Evolutionary conservation across 768 basidiomycete species (phyloP), one percentile per base, ranked within the genome.

Genomic region (Panaeolus papilionaceus): DNA sequence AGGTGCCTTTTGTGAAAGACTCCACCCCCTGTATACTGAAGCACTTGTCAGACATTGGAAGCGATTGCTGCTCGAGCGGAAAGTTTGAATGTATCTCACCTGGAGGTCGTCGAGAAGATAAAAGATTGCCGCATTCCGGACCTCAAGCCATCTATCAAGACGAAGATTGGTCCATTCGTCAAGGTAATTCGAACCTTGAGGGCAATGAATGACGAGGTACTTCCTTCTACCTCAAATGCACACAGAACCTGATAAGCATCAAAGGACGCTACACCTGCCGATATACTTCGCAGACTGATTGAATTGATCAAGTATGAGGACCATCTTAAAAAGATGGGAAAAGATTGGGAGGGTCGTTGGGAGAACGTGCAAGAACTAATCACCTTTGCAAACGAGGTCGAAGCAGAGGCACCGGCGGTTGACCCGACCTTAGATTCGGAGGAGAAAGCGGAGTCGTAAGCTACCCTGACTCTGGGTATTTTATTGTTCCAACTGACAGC

Each of bases 311-410:
- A 84, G 7, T 96, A 94, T 74, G 82, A 89, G 71, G 85, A 84
- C 11, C 84, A 94, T 73, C 79, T 96, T 45, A 86, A 84, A 74
- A 88, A 87, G 71, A 89, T 88, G 0, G 87, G 92, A 62, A 82
- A 83, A n/a, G 94, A 95, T 67, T 90, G 85, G 81, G 89, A 92
- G 45, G 86, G 84, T 44, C 81, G 93, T 44, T 92, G 91, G 92
- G 92, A 95, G 77, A 97, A 97, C 75, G 88, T 96, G 0, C 84
- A 91, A 71, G 94, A 96, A 78, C 80, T 97, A 70, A 89, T 93
- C 66, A 89, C 84, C n/a, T 93, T 92, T 70, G 91, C 92, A 8
- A 88, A 81, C 65, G 89, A 92, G 67, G 79, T 85, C 37, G 83
- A 84, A 63, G 71, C 75, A 11, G 79, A 78, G 44, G 66, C 69